Evolutionary conservation across 495 filamentous ascomycete genomes (phyloP).

Genomic region (Podospora comata): DNA sequence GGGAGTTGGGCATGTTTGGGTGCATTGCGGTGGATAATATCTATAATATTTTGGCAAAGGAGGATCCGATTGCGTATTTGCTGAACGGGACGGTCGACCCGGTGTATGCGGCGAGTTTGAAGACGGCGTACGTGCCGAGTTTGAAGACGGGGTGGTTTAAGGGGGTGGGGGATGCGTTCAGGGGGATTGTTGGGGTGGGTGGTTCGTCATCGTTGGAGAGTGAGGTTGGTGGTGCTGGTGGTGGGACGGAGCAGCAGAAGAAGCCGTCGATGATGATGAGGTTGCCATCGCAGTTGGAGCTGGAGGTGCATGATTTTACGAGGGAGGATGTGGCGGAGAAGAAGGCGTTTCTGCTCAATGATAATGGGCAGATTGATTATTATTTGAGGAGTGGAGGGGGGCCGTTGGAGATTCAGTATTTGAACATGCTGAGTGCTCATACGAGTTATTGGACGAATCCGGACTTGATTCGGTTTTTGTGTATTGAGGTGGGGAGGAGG

Average conservation of each 20-base stretch:
- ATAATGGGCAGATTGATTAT: conserved; percentile 93
- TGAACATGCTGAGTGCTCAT: conserved; percentile 97
- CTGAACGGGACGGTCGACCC: conserved; percentile 87
- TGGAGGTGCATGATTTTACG: conserved; percentile 93
- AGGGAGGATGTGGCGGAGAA: conserved; percentile 90
- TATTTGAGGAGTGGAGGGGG: conserved; percentile 76
- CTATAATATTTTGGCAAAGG: conserved; percentile 79
- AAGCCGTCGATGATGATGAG: conserved; percentile 50
- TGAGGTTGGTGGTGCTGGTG: neutral
- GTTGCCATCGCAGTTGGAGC: conserved; percentile 84
- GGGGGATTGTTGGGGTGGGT: conserved; percentile 2
- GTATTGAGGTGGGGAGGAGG: conserved; percentile 77
- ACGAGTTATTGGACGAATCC: conserved; percentile 85
- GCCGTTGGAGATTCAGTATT: conserved; percentile 86
- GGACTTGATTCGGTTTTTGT: conserved; percentile 84
- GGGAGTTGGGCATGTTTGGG: conserved; percentile 74
- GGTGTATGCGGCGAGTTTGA: conserved; percentile 71
- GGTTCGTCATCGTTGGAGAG: conserved; percentile 38
- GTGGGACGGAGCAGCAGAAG: neutral
- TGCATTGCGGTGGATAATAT: conserved; percentile 93
- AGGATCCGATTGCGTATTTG: conserved; percentile 78
- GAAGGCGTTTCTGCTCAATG: conserved; percentile 82
- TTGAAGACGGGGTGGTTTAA: conserved; percentile 62
- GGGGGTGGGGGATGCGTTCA: conserved; percentile 61
- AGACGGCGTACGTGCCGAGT: conserved; percentile 73